A percentile compares a stretch with the other conserved stretches of the same genome.
Evolutionary conservation across 106 monocot species (phyloP).

Genomic region (Dioscorea alata): DNA sequence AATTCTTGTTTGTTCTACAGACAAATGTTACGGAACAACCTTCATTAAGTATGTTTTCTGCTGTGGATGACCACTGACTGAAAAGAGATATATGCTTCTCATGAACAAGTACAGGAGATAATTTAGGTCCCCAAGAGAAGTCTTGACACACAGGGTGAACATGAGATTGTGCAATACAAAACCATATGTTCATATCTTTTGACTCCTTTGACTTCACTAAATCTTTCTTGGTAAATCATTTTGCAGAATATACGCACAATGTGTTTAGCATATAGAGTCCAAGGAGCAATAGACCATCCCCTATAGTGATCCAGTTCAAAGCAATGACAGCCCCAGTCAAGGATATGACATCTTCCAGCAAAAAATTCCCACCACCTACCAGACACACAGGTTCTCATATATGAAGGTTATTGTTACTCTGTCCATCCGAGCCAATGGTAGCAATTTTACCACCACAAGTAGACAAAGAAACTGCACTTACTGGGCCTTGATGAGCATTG

Average conservation of each 20-base stretch:
- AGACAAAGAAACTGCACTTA: conserved; percentile 57
- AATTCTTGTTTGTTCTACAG: conserved; percentile 2
- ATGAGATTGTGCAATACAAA: conserved; percentile 50
- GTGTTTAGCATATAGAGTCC: conserved; percentile 69
- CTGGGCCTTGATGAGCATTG: conserved; percentile 60
- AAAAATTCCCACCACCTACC: conserved; percentile 62
- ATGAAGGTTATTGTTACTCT: conserved; percentile 35
- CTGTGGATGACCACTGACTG: conserved; percentile 48
- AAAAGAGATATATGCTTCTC: conserved; percentile 67
- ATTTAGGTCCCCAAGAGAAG: conserved; percentile 80
- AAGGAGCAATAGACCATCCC: conserved; percentile 78
- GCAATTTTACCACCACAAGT: conserved; percentile 69
- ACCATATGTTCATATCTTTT: conserved; percentile 43
- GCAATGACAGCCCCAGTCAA: conserved; percentile 42
- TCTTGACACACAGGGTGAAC: conserved; percentile 29
- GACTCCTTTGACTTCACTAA: conserved; percentile 14
- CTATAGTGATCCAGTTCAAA: conserved; percentile 64
- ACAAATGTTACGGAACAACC: conserved; percentile 2
- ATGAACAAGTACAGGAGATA: conserved; percentile 68
- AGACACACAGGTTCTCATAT: conserved; percentile 70
- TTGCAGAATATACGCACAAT: conserved; percentile 65
- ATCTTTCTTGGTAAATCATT: conserved; percentile 24
- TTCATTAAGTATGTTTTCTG: conserved; percentile 11
- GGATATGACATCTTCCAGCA: conserved; percentile 58
- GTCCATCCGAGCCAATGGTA: conserved; percentile 29